Base-by-base conservation (phyloP, 208 protist genomes). In the Acanthamoeba castellanii region DNA sequence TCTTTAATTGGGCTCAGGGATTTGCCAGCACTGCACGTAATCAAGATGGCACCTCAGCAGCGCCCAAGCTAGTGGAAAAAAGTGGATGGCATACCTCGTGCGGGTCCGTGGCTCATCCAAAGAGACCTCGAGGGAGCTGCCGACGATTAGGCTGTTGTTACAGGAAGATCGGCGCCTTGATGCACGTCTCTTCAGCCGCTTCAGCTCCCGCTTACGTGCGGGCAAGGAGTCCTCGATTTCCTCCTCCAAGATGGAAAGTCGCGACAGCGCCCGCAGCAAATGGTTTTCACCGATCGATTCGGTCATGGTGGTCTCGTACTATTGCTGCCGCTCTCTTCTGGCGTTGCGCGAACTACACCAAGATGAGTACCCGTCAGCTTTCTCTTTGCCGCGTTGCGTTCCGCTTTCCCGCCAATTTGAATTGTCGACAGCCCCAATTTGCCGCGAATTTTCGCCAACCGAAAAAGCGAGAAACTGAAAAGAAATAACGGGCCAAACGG, bases 201-300 rank as follows among this genome's bases (percentile, higher is more conserved):
- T 88, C 50, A 88, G 50, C 50, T 88, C 81, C 3, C 52, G 20
- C 50, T 88, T 88, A 0, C 81, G 81, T 11, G 25, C 50, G 14
- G 81, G 81, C 14, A 88, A 16, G 81, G 6, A 66, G 81, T 88
- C 81, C 50, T 66, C 50, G 22, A 88, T 88, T 25, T 88, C 81
- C 34, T 88, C 81, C 42, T 88, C 81, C 81, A 88, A 64, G 81
- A 88, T 88, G 52, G 81, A 88, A 16, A 88, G 45, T 25, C 81
- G 42, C 3, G 81, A 66, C 4, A 88, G 81, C 52, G 81, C 81
- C 45, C 81, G 81, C 81, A 88, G 50, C 52, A 88, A 25, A 14
- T 66, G 47, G 8, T 9, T 14, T 45, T 88, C 81, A 13, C 50
- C 50, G 20, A 88, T 88, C 50, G 74, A 84, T 45, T 22, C 34